Conservation (phyloP, 73 alveolate species). For the Paramecium primaurelia region DNA sequence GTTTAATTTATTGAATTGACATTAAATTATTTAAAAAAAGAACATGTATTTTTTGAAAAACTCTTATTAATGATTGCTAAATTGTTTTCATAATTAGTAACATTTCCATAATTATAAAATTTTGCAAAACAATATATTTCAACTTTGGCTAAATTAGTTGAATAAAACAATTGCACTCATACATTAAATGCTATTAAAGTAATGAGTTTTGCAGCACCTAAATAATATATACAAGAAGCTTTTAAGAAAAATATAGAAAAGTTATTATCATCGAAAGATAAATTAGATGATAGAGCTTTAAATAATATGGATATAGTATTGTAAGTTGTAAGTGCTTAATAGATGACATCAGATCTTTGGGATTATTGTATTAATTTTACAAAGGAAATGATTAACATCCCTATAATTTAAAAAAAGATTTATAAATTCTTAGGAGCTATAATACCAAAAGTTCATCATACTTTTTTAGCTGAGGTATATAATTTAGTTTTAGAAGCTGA, state of each 20-base stretch:
- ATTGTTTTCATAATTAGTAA: not conserved
- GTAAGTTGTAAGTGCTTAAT: conserved; percentile 20
- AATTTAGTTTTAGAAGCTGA: conserved; percentile 36
- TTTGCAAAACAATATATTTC: not conserved
- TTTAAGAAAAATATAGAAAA: not conserved
- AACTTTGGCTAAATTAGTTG: not conserved
- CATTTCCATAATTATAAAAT: not conserved
- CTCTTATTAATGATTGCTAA: not conserved
- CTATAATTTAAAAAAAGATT: conserved; percentile 35
- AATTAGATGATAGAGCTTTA: not conserved
- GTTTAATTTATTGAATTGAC: not conserved
- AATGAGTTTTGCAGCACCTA: conserved; percentile 13
- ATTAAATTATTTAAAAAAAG: not conserved
- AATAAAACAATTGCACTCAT: not conserved
- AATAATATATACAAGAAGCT: not conserved
- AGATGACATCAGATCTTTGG: conserved; percentile 50
- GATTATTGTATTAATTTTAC: conserved; percentile 33
- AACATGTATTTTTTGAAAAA: not conserved
- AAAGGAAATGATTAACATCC: conserved; percentile 13
- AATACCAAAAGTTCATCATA: conserved; percentile 42
- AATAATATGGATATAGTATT: conserved; percentile 49
- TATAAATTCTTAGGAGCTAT: conserved; percentile 44
- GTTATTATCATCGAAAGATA: not conserved
- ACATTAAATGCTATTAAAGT: conserved; percentile 9
- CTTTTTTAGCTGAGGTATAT: conserved; percentile 43